phyloP scores from a whole-genome alignment of 352 stramenopile genomes.

The Pythium coloratum region DNA sequence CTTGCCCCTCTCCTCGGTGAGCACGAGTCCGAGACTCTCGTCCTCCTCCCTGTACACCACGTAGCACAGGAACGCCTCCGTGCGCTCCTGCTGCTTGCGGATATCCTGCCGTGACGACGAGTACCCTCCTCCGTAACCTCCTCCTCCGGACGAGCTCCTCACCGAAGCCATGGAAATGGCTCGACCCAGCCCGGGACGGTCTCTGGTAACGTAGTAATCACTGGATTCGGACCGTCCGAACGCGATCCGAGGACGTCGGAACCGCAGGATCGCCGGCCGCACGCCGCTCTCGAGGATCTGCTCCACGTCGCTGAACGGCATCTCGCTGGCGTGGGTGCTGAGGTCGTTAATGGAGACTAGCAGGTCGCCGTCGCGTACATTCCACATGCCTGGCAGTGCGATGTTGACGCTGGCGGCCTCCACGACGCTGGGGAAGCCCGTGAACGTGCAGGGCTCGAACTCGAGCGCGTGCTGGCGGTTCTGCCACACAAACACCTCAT shows the following conservation, averaged over 20 bases:
- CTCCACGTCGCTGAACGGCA: conserved; percentile 45
- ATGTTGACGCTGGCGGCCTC: conserved; percentile 47
- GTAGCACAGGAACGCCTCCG: conserved; percentile 55
- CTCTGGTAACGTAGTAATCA: not conserved
- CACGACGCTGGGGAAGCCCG: conserved; percentile 47
- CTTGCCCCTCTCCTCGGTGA: conserved; percentile 41
- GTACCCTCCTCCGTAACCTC: not conserved
- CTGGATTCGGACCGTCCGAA: not conserved
- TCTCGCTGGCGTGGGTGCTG: conserved; percentile 33
- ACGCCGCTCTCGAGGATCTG: conserved; percentile 60
- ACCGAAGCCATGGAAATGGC: conserved; percentile 6
- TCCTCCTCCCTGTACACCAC: conserved; percentile 70
- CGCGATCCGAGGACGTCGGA: conserved; percentile 38
- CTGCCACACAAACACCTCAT: conserved; percentile 68
- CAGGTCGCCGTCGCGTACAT: conserved; percentile 55
- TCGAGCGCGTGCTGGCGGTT: conserved; percentile 42
- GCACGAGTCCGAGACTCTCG: conserved; percentile 46
- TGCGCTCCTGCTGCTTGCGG: conserved; percentile 13
- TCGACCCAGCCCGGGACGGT: not conserved
- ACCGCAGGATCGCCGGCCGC: conserved; percentile 58
- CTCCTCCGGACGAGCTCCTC: not conserved
- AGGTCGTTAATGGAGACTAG: conserved; percentile 60
- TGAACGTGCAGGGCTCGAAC: conserved; percentile 39
- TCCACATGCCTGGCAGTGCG: conserved; percentile 66
- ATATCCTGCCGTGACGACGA: conserved; percentile 10